phyloP scores from a whole-genome alignment of 352 stramenopile species.

The Blastocystis hominis region DNA sequence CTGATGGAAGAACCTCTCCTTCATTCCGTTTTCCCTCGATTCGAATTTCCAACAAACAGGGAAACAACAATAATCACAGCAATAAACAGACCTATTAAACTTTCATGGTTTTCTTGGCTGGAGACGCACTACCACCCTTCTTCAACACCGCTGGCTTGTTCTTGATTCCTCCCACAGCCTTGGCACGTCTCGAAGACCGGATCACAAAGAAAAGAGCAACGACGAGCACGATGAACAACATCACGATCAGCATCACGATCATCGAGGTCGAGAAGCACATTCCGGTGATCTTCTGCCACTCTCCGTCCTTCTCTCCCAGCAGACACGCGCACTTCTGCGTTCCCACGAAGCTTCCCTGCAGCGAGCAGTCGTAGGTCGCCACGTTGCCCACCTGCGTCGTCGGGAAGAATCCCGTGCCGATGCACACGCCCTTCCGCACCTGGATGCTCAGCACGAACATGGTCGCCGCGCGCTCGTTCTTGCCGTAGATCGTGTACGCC shows the following conservation, averaged over 20 bases:
- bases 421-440: slow-evolving; percentile 9
- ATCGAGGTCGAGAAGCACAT: background rate
- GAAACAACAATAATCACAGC: background rate
- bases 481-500: background rate
- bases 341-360: slow-evolving; percentile 30
- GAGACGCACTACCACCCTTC: background rate
- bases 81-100: background rate
- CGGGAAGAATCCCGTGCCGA: background rate
- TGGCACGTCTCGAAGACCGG: background rate
- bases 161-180: background rate
- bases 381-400: background rate
- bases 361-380: background rate
- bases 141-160: background rate
- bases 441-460: background rate
- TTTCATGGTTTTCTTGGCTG: background rate
- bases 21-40: too few relatives aligned
- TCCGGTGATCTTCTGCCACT: slow-evolving; percentile 2
- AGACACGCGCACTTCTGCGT: slow-evolving; percentile 21
- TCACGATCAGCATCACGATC: background rate
- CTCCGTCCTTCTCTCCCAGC: slow-evolving; percentile 13
- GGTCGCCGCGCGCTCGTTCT: background rate
- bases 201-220: background rate
- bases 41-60: background rate
- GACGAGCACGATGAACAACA: background rate
- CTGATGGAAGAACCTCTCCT: too few relatives aligned